Evolutionary conservation across 495 filamentous ascomycete genomes (phyloP).

Genomic region (Penicillium dipodomyicola): DNA sequence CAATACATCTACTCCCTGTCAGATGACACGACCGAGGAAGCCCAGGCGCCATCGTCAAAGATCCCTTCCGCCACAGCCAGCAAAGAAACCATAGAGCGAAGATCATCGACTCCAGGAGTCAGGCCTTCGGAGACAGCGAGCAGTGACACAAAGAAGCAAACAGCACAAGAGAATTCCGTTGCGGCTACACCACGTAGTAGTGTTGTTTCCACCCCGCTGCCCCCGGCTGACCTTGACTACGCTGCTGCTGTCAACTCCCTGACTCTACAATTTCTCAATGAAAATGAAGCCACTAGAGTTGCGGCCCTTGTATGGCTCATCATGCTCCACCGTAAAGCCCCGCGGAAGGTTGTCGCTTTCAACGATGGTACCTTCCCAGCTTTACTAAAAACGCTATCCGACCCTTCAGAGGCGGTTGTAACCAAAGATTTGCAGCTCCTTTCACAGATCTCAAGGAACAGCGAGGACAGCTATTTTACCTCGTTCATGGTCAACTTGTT

Average conservation of each 20-base stretch:
- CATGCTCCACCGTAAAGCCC: conserved; percentile 94
- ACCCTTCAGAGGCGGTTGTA: conserved; percentile 93
- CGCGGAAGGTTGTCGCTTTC: conserved; percentile 88
- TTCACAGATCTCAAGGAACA: conserved; percentile 93
- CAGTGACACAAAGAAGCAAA: conserved; percentile 35
- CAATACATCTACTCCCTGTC: conserved; percentile 88
- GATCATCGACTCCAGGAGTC: conserved; percentile 50
- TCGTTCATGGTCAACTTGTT: conserved; percentile 98
- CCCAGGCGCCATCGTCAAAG: conserved; percentile 34
- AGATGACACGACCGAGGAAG: conserved; percentile 61
- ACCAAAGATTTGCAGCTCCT: conserved; percentile 92
- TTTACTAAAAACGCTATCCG: conserved; percentile 91
- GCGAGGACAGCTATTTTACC: conserved; percentile 94
- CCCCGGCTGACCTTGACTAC: conserved; percentile 78
- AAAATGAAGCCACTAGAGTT: conserved; percentile 92
- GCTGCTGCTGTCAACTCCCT: conserved; percentile 95
- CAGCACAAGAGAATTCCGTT: conserved; percentile 37
- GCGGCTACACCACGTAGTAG: conserved; percentile 49
- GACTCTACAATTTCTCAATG: conserved; percentile 90
- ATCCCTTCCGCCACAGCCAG: conserved; percentile 43
- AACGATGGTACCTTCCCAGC: conserved; percentile 97
- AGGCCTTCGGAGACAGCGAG: conserved; percentile 42
- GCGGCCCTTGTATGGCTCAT: conserved; percentile 94
- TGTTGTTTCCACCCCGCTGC: conserved; percentile 41
- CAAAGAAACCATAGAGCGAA: conserved; percentile 50